phyloP scores from a whole-genome alignment of 306 rosid species.

The Carpinus viminea region DNA sequence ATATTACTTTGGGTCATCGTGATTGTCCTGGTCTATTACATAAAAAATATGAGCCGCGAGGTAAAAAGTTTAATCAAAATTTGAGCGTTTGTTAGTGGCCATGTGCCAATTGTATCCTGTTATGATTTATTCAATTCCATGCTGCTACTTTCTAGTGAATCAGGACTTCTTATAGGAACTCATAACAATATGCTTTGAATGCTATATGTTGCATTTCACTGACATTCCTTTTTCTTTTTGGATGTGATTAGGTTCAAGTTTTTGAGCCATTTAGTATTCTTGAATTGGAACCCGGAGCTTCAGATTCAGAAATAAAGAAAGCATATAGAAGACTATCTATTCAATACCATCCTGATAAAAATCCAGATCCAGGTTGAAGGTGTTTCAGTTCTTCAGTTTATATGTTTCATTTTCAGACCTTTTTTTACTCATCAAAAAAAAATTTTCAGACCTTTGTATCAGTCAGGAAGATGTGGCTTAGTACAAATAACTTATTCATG shows the following conservation, averaged over 20 bases:
- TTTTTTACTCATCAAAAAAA: no score
- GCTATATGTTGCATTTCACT: constrained; percentile 19
- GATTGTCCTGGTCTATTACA: constrained; percentile 85
- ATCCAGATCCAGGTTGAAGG: constrained; percentile 93
- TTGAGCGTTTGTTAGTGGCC: constrained; percentile 15
- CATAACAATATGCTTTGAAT: background rate
- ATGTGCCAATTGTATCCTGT: background rate
- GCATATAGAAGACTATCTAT: constrained; percentile 87
- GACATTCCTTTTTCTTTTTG: background rate
- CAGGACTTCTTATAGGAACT: constrained; percentile 12
- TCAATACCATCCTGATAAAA: constrained; percentile 95
- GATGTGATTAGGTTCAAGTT: constrained; percentile 62
- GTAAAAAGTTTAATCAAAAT: constrained; percentile 41
- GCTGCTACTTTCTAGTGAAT: background rate
- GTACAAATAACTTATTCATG: constrained; percentile 6
- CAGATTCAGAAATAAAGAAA: constrained; percentile 80
- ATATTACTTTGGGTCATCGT: constrained; percentile 84
- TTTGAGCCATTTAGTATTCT: constrained; percentile 91
- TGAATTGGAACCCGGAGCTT: constrained; percentile 78
- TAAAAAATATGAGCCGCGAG: constrained; percentile 81
- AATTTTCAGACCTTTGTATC: constrained; percentile 16
- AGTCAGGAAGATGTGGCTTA: constrained; percentile 3
- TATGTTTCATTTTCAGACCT: constrained; percentile 21
- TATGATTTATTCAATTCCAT: background rate
- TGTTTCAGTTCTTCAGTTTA: constrained; percentile 35